Percentiles rank a stretch among this genome's conserved stretches.
phyloP scores from a whole-genome alignment of 2,329 filamentous ascomycete genomes.

The Aspergillus costaricaensis region DNA sequence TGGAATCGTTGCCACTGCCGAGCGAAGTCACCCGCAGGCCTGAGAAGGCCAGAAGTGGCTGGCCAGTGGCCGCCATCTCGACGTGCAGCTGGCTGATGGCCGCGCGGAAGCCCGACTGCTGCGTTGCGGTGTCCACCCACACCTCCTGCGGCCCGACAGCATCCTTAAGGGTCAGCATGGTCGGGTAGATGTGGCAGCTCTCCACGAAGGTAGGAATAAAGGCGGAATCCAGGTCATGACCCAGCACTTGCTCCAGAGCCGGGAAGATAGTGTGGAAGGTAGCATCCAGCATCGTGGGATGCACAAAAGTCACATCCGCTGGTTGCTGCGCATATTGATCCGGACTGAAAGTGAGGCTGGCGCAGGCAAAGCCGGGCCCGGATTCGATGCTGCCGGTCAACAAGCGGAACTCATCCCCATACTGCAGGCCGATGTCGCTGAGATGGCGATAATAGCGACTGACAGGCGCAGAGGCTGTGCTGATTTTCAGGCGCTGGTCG shows the following conservation, averaged over 20 bases:
- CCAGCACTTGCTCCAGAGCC: not conserved
- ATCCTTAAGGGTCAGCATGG: not conserved
- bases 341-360: not conserved
- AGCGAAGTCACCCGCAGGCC: not conserved
- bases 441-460: conserved; percentile 3
- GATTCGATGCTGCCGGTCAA: not conserved
- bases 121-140: not conserved
- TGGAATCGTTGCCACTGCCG: not conserved
- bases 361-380: not conserved
- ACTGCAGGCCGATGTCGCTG: not conserved
- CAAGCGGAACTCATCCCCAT: not conserved
- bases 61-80: not conserved
- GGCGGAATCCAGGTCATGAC: not conserved
- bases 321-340: not conserved
- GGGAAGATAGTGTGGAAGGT: conserved; percentile 5
- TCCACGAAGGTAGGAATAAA: conserved; percentile 1
- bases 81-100: not conserved
- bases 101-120: not conserved
- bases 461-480: not conserved
- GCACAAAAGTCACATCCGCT: not conserved
- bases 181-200: not conserved
- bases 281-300: conserved; percentile 1
- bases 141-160: not conserved
- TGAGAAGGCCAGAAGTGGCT: not conserved
- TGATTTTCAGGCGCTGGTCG: not conserved